Base-by-base conservation (phyloP, 345 rosid species). In the Heritiera fomes region DNA sequence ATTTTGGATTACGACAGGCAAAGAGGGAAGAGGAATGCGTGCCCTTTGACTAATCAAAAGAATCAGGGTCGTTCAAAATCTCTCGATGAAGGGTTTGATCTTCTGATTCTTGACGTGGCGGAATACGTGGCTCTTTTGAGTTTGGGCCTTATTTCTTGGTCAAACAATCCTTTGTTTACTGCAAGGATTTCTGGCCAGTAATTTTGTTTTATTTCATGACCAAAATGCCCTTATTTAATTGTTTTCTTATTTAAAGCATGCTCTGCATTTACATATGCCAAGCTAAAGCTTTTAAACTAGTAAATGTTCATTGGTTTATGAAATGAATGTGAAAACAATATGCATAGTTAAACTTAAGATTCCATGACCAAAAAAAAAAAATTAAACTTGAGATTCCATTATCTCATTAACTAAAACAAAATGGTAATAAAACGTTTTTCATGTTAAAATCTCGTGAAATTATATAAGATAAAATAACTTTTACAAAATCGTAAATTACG, bases 1-100 rank as follows among this genome's bases (percentile, higher is more conserved):
- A 28, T 4, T 4, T 12, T 1, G 60, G 71, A 79, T 75, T 56
- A 40, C 81, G 83, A 81, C 83, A 72, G 81, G 69, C 66, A 43
- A 79, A 67, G 78, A 52, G 73, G 30, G 77, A 78, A 47, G 65
- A 56, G 77, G 80, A 67, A 82, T 77, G 78, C 80, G 77, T 50
- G 81, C 80, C 77, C 79, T 66, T 85, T 82, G 87, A 87, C 87
- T 80, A 79, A 53, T 53, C 30, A 53, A 72, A 72, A 18, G 17
- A 77, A 85, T 83, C 86, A 53, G 59, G 82, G 8, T 85, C 88
- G 84, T 82, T 77, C 81, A 76, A 12, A 40, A 2, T 23, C 13
- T 73, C 14, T 5, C 4, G 13, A 50, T 8, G 2, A 18, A 43
- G 47, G 8, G 63, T 53, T 73, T 58, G 79, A 71, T 64, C 73